These are phyloP conservation scores for Xylaria sp. DNA, from an alignment of 2,329 filamentous ascomycete species.

Conservation along the genomic window DNA sequence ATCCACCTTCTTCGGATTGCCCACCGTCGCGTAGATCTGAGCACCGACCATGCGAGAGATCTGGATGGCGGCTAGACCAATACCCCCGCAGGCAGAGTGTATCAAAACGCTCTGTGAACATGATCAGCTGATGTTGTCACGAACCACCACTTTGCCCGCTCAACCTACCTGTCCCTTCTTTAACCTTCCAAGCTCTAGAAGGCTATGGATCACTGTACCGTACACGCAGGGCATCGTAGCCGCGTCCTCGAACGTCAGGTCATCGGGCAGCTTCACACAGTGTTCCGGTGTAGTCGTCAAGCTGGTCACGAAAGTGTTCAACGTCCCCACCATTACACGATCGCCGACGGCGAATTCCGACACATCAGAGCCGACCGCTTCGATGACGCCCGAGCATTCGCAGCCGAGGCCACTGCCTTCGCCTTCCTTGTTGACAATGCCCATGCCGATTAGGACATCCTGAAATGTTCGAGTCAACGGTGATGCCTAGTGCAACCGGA, in stretches of 20 bases:
- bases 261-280: conserved; percentile 14
- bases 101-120: conserved; percentile 18
- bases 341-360: conserved; percentile 6
- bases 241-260: conserved; percentile 17
- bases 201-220: conserved; percentile 10
- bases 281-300: neutral
- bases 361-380: conserved; percentile 5
- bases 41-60: conserved; percentile 12
- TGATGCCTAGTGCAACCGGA: neutral
- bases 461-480: neutral
- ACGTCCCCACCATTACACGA: conserved; percentile 10
- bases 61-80: conserved; percentile 19
- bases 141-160: no score
- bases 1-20: conserved; percentile 7
- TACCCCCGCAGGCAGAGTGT: conserved; percentile 18
- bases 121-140: no score
- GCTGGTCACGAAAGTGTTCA: conserved; percentile 1
- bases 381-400: conserved; percentile 15
- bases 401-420: conserved; percentile 8
- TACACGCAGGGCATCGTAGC: conserved; percentile 18
- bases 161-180: no score
- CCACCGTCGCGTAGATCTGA: conserved; percentile 15
- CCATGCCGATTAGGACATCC: conserved; percentile 1
- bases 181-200: conserved; percentile 7
- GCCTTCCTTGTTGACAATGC: conserved; percentile 4